A percentile compares a stretch with the other conserved stretches of the same genome.
Conservation (phyloP, 2,329 filamentous ascomycete genomes). For the Aureobasidium sp. region DNA sequence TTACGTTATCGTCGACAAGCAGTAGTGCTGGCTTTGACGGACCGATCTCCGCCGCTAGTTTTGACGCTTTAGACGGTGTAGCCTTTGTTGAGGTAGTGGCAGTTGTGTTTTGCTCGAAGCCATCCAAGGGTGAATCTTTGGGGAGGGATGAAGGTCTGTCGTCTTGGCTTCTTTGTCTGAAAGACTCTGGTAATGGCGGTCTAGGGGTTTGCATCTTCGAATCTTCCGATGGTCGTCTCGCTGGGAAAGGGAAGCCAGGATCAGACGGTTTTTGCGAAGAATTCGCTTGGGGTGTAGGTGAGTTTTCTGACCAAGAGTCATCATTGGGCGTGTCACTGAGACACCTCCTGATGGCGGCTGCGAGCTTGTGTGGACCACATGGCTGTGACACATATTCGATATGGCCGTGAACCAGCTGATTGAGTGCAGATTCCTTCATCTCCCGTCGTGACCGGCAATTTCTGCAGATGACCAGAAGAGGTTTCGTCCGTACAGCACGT, state of each 20-base stretch:
- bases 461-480: conserved; percentile 14
- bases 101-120: not conserved
- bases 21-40: conserved; percentile 21
- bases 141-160: not conserved
- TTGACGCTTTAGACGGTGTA: not conserved
- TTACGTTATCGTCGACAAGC: conserved; percentile 26
- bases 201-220: conserved; percentile 1
- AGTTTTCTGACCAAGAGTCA: conserved; percentile 1
- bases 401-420: not conserved
- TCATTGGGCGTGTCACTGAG: not conserved
- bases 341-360: conserved; percentile 8
- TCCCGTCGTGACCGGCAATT: conserved; percentile 5
- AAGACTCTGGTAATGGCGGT: not conserved
- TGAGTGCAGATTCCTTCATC: conserved; percentile 3
- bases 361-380: conserved; percentile 13
- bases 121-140: conserved; percentile 2
- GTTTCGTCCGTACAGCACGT: not conserved
- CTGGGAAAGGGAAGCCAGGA: not conserved
- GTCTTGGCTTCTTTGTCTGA: not conserved
- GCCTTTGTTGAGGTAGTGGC: not conserved
- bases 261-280: not conserved
- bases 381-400: conserved; percentile 16
- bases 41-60: not conserved
- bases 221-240: not conserved
- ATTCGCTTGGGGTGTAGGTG: not conserved